These are phyloP conservation scores for Auricularia cornea DNA, from an alignment of 768 basidiomycete species.

Conservation along the genomic window DNA sequence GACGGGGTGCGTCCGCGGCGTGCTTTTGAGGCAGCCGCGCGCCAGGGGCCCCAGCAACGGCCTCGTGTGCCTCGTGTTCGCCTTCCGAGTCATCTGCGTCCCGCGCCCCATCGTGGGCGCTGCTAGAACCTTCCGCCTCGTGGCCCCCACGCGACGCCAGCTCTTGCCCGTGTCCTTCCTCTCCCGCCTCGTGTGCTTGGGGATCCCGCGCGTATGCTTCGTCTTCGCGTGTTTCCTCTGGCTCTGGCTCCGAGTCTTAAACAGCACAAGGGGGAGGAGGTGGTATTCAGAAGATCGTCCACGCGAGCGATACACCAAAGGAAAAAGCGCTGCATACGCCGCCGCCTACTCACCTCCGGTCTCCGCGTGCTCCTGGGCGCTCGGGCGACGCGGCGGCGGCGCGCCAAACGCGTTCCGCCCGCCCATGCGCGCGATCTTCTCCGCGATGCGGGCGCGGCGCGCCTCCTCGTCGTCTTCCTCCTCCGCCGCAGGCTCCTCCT, in stretches of 20 bases:
- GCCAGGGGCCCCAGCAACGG: too few species aligned
- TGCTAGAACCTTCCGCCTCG: too few species aligned
- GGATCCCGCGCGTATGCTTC: too few species aligned
- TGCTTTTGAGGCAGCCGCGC: too few species aligned
- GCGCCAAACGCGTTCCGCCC: slow-evolving; percentile 47
- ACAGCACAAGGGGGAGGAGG: background rate
- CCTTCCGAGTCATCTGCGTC: too few species aligned
- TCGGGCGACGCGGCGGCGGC: slow-evolving; percentile 16
- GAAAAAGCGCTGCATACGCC: background rate
- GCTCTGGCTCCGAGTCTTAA: background rate
- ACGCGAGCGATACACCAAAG: background rate
- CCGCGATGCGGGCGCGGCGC: slow-evolving; percentile 50
- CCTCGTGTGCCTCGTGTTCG: too few species aligned
- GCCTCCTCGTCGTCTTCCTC: slow-evolving; percentile 42
- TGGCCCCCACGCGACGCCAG: too few species aligned
- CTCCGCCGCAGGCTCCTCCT: background rate
- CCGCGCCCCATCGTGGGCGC: too few species aligned
- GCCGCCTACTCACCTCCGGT: background rate
- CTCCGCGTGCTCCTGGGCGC: background rate
- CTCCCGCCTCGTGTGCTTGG: too few species aligned
- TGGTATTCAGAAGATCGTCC: background rate
- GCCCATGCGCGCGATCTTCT: slow-evolving; percentile 53
- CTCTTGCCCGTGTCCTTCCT: too few species aligned
- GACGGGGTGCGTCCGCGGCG: too few species aligned
- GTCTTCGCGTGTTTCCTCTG: too few species aligned